These are phyloP conservation scores for Gentiana dahurica DNA, from an alignment of 257 asterid species.

Conservation along the genomic window DNA sequence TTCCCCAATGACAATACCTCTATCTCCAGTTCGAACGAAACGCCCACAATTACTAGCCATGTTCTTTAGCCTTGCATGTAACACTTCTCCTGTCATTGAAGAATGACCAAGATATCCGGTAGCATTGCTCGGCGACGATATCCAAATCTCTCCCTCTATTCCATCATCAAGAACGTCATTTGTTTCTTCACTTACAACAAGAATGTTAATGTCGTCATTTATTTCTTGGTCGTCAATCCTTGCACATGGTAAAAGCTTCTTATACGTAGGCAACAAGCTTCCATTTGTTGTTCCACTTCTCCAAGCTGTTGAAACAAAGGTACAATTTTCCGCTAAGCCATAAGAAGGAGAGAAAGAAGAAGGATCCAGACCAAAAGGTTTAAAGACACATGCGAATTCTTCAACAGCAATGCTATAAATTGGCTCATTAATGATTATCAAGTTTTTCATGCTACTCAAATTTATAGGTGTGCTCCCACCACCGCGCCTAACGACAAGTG, in stretches of 20 bases:
- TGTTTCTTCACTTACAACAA: conserved; percentile 54
- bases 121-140: conserved; percentile 74
- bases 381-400: conserved; percentile 33
- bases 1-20: conserved; percentile 48
- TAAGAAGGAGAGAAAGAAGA: conserved; percentile 61
- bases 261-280: conserved; percentile 21
- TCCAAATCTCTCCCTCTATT: conserved; percentile 83
- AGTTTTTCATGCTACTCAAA: conserved; percentile 39
- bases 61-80: conserved; percentile 28
- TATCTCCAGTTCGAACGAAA: conserved; percentile 64
- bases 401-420: conserved; percentile 31
- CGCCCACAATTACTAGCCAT: conserved; percentile 2
- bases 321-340: conserved; percentile 73
- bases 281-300: conserved; percentile 19
- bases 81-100: conserved; percentile 37
- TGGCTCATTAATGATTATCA: conserved; percentile 70
- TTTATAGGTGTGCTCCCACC: conserved; percentile 20
- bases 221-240: conserved; percentile 29
- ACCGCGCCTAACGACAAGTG: conserved; percentile 57
- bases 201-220: conserved; percentile 47
- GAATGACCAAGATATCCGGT: conserved; percentile 65
- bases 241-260: conserved; percentile 62
- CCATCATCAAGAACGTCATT: conserved; percentile 47
- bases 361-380: conserved; percentile 36
- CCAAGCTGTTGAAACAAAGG: conserved; percentile 79